Evolutionary conservation across 2,329 filamentous ascomycete species (phyloP).

Genomic region (Talaromyces sp.): DNA sequence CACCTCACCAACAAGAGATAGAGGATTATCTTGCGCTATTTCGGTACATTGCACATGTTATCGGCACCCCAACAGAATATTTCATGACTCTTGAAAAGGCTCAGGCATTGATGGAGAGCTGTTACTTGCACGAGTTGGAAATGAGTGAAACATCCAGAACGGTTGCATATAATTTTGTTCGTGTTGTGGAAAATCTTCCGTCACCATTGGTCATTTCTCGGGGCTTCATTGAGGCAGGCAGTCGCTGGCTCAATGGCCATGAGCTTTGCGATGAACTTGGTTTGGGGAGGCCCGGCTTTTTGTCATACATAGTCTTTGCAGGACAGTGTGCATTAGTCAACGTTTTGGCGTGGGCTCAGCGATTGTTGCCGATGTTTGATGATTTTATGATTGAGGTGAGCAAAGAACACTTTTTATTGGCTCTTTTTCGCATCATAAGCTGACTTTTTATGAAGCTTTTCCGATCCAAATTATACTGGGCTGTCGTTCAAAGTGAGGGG

Average conservation of each 20-base stretch:
- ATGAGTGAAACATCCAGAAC: conserved; percentile 29
- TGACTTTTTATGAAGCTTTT: neutral
- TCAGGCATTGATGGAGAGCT: conserved; percentile 54
- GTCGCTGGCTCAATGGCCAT: conserved; percentile 34
- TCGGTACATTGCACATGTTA: conserved; percentile 63
- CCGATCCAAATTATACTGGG: conserved; percentile 19
- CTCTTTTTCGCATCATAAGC: neutral
- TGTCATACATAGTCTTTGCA: conserved; percentile 12
- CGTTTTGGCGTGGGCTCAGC: conserved; percentile 21
- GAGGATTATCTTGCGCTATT: conserved; percentile 66
- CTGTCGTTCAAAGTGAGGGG: conserved; percentile 25
- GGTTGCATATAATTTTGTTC: conserved; percentile 35
- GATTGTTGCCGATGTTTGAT: conserved; percentile 20
- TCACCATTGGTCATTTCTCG: conserved; percentile 29
- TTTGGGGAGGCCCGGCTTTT: conserved; percentile 23
- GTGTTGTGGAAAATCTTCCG: conserved; percentile 29
- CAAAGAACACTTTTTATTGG: neutral
- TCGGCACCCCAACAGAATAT: conserved; percentile 58
- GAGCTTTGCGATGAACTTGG: conserved; percentile 31
- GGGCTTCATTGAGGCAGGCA: conserved; percentile 33
- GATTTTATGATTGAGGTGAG: conserved; percentile 18
- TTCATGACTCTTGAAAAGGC: conserved; percentile 53
- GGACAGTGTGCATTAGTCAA: conserved; percentile 25
- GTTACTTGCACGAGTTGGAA: conserved; percentile 25
- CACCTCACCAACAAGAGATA: conserved; percentile 53